Percentiles rank a stretch among this genome's conserved stretches.
These are phyloP conservation scores for Lagenaria siceraria DNA, from an alignment of 306 rosid species.

Conservation along the genomic window DNA sequence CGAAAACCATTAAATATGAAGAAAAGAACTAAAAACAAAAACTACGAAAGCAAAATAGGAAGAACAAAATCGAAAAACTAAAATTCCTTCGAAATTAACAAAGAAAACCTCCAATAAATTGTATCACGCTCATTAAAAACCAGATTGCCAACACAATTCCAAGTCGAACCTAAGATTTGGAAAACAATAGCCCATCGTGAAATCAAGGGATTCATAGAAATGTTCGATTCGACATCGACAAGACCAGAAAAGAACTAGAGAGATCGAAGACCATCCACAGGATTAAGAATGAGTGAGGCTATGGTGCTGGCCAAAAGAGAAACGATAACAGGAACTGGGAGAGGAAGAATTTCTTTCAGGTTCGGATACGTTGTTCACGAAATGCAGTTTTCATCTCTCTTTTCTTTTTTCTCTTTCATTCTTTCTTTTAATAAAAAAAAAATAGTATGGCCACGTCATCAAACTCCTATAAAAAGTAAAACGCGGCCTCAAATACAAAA, in stretches of 20 bases:
- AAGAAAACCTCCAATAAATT: neutral
- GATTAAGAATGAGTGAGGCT: neutral
- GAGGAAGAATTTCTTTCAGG: neutral
- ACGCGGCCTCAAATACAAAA: neutral
- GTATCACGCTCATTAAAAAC: neutral
- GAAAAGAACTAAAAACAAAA: neutral
- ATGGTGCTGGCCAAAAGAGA: neutral
- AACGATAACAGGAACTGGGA: neutral
- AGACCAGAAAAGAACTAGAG: neutral
- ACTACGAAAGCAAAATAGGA: neutral
- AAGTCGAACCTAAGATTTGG: neutral
- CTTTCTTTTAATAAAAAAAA: neutral
- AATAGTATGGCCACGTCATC: neutral
- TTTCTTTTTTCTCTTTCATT: neutral
- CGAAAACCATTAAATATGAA: slow-evolving; percentile 10
- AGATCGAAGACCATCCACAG: neutral
- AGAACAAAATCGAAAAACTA: neutral
- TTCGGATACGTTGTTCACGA: neutral
- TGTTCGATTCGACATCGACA: neutral
- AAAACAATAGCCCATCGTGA: neutral
- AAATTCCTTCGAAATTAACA: neutral
- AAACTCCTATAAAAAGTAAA: neutral
- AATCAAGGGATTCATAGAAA: neutral
- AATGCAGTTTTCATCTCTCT: neutral
- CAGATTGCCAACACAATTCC: neutral